phyloP scores from a whole-genome alignment of 495 filamentous ascomycete species.

The Aspergillus nidulans region DNA sequence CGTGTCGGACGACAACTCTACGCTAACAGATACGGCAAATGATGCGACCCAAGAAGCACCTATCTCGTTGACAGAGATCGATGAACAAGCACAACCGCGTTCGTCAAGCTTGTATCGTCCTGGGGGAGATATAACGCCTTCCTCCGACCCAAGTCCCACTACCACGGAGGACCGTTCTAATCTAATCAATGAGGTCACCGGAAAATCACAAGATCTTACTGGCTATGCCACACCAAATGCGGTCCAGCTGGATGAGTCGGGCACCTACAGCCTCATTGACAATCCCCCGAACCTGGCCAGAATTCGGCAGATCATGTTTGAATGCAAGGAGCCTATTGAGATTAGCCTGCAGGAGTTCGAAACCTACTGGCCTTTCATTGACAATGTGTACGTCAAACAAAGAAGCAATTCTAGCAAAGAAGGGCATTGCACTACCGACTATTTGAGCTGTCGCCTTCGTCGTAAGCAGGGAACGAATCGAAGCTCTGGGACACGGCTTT shows the following conservation, averaged over 20 bases:
- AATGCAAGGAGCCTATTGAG: constrained; percentile 50
- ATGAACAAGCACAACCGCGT: background rate
- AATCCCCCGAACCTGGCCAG: constrained; percentile 44
- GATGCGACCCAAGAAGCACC: background rate
- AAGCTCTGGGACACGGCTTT: constrained; percentile 38
- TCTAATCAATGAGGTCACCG: background rate
- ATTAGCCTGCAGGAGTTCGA: constrained; percentile 48
- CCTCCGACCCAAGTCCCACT: background rate
- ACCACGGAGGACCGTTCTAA: background rate
- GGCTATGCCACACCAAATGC: background rate
- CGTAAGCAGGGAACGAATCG: constrained; percentile 33
- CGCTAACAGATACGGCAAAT: constrained; percentile 8
- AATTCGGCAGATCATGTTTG: constrained; percentile 46
- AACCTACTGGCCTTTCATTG: constrained; percentile 52
- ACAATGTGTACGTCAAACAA: constrained; percentile 53
- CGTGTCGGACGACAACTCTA: constrained; percentile 22
- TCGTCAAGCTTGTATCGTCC: background rate
- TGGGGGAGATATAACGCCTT: background rate
- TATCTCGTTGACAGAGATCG: constrained; percentile 12
- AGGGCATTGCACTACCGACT: constrained; percentile 47
- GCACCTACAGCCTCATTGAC: constrained; percentile 27
- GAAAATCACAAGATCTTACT: background rate
- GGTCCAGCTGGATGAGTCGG: constrained; percentile 1
- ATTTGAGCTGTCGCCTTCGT: constrained; percentile 50
- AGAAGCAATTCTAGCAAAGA: constrained; percentile 48